Evolutionary conservation across 2,329 filamentous ascomycete species (phyloP).

Genomic region (Trichophyton schoenleinii): DNA sequence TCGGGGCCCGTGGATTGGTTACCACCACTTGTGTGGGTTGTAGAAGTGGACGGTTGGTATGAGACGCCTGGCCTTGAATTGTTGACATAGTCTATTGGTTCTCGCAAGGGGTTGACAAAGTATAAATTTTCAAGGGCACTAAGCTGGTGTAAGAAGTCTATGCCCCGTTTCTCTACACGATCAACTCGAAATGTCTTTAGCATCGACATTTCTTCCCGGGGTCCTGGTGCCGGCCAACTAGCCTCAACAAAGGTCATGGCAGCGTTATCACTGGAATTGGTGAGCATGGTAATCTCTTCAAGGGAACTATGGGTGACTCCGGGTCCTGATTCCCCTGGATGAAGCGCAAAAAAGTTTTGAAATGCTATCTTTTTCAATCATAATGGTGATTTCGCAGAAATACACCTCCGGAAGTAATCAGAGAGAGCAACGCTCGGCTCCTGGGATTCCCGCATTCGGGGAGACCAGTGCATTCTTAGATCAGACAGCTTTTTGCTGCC

Average conservation of each 20-base stretch:
- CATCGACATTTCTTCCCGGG: conserved; percentile 12
- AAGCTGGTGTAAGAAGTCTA: conserved; percentile 32
- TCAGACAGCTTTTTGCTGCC: conserved; percentile 43
- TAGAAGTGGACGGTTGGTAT: conserved; percentile 7
- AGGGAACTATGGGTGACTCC: conserved; percentile 32
- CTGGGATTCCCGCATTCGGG: conserved; percentile 47
- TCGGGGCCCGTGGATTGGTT: conserved; percentile 9
- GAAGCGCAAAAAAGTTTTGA: conserved; percentile 47
- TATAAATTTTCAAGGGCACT: conserved; percentile 40
- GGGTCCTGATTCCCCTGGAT: conserved; percentile 35
- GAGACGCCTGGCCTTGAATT: conserved; percentile 13
- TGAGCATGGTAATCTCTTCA: conserved; percentile 43
- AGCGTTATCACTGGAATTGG: conserved; percentile 29
- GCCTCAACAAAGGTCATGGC: conserved; percentile 43
- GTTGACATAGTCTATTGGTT: conserved; percentile 23
- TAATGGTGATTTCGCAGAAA: conserved; percentile 36
- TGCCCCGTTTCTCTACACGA: conserved; percentile 33
- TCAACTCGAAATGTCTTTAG: conserved; percentile 40
- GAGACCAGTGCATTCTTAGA: conserved; percentile 48
- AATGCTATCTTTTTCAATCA: conserved; percentile 40
- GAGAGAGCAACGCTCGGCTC: conserved; percentile 45
- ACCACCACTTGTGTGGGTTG: conserved; percentile 7
- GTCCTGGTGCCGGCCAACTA: conserved; percentile 35
- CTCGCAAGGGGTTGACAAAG: conserved; percentile 33
- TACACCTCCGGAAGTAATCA: conserved; percentile 44